These are phyloP conservation scores for Atalantia buxifolia DNA, from an alignment of 345 rosid genomes.

Conservation along the genomic window DNA sequence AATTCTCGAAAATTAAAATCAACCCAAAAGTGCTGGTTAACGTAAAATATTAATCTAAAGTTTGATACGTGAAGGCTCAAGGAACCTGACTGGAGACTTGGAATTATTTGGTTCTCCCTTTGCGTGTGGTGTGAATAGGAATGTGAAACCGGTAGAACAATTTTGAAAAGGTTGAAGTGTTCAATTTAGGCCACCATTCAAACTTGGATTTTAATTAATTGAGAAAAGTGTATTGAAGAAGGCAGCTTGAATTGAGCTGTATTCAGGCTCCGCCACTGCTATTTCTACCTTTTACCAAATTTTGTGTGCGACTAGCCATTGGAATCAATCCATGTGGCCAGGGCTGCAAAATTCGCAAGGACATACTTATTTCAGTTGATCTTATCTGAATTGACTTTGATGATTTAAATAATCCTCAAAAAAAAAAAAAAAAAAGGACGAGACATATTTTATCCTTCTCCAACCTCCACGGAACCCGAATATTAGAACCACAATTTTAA, in stretches of 20 bases:
- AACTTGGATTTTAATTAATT: neutral
- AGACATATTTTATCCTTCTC: too few species aligned
- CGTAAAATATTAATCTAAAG: neutral
- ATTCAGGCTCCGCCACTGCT: neutral
- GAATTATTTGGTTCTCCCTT: neutral
- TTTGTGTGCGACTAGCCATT: neutral
- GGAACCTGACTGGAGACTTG: neutral
- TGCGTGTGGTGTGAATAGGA: neutral
- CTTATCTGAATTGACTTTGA: neutral
- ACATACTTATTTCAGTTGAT: neutral
- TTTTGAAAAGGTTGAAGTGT: neutral
- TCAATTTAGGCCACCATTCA: neutral
- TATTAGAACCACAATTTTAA: too few species aligned
- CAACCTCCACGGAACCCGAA: too few species aligned
- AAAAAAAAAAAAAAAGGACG: too few species aligned
- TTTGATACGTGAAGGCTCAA: slow-evolving; percentile 8
- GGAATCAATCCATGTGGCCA: neutral
- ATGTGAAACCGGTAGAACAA: neutral
- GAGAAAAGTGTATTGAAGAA: neutral
- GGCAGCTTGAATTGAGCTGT: slow-evolving; percentile 5
- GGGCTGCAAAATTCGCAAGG: neutral
- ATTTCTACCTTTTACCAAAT: neutral
- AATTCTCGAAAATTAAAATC: neutral
- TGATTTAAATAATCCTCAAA: neutral
- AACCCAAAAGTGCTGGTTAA: neutral